These are phyloP conservation scores for Smittium culicis DNA, from an alignment of 371 early-diverging fungal genomes.

Conservation along the genomic window DNA sequence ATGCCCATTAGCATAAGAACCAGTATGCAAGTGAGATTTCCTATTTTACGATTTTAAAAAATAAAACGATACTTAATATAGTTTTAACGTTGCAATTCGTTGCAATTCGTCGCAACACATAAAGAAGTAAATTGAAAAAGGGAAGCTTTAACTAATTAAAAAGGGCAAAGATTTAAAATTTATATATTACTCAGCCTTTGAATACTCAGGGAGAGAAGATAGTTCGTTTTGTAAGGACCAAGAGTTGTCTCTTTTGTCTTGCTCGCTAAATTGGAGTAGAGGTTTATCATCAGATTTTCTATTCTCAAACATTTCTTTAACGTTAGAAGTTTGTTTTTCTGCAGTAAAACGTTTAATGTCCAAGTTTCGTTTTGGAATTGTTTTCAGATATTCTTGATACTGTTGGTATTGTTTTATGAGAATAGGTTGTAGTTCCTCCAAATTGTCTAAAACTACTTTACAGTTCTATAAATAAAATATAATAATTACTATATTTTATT, in stretches of 20 bases:
- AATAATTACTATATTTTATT: no score
- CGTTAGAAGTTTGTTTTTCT: background rate
- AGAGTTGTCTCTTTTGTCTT: background rate
- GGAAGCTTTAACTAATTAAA: no score
- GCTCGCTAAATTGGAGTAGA: constrained; percentile 10
- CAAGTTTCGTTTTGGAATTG: constrained; percentile 22
- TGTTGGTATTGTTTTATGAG: constrained; percentile 22
- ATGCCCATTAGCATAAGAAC: no score
- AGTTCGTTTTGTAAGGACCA: constrained; percentile 9
- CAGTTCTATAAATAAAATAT: constrained; percentile 11
- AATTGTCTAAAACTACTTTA: constrained; percentile 18
- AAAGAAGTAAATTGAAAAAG: no score
- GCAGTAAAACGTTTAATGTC: background rate
- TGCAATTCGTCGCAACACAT: no score
- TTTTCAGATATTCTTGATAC: constrained; percentile 22
- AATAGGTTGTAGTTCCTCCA: constrained; percentile 28
- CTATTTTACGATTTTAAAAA: no score
- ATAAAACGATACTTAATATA: no score
- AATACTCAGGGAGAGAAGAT: background rate
- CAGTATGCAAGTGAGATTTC: no score
- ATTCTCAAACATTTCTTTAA: background rate
- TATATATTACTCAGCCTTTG: background rate
- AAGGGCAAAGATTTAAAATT: no score
- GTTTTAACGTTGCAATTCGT: no score
- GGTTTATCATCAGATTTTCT: constrained; percentile 7